phyloP scores from a whole-genome alignment of 331 rosid genomes.

The Cydonia oblonga region DNA sequence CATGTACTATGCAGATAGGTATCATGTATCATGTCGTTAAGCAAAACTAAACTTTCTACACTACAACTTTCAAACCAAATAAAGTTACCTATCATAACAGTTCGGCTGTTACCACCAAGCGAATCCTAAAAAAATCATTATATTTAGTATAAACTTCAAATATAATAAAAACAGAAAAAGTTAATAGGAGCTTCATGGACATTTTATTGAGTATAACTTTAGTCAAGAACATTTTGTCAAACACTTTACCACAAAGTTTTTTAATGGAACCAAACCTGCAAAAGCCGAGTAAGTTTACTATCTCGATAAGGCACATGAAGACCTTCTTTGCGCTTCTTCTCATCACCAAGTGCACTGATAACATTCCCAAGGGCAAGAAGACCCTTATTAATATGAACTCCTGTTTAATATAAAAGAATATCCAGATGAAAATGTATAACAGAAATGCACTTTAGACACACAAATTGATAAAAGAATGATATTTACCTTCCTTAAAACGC shows the following conservation, averaged over 20 bases:
- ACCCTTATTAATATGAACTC: conserved; percentile 95
- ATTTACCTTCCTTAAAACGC: conserved; percentile 93
- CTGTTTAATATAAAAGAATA: conserved; percentile 34
- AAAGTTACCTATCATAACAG: conserved; percentile 88
- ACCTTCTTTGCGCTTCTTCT: conserved; percentile 95
- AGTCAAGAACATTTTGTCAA: neutral
- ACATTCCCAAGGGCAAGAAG: conserved; percentile 99
- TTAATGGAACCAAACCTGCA: conserved; percentile 54
- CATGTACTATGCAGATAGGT: neutral
- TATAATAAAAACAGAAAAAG: neutral
- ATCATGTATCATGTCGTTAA: neutral
- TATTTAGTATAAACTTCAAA: conserved; percentile 6
- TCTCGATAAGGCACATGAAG: conserved; percentile 96
- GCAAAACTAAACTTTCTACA: neutral
- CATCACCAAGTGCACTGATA: conserved; percentile 99
- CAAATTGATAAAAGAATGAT: conserved; percentile 1
- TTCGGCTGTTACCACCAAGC: conserved; percentile 98
- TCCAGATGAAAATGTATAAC: conserved; percentile 13
- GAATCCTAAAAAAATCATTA: conserved; percentile 73
- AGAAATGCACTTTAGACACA: conserved; percentile 1
- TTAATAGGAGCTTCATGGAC: neutral
- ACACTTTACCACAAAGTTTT: neutral
- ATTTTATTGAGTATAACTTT: no score
- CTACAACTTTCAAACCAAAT: neutral
- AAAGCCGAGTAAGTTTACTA: conserved; percentile 94